Evolutionary conservation across 208 protist genomes (phyloP), one percentile per base, ranked within the genome.

Genomic region (Acanthamoeba sp.): DNA sequence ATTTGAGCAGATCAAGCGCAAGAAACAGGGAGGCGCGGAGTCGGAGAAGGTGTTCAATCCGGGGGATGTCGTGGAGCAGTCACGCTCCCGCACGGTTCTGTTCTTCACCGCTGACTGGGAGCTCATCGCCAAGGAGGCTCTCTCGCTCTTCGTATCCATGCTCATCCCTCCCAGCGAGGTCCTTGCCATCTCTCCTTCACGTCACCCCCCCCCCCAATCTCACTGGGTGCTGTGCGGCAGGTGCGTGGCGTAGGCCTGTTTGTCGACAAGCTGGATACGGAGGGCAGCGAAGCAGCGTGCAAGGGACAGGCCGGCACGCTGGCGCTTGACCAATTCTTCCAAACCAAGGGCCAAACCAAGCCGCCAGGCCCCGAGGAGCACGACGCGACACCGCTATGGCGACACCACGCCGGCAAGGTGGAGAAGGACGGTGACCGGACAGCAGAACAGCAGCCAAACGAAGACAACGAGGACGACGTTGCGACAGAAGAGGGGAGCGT

Each of bases 41-140:
- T 90, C 84, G 24, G 57, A 71, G 29, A 90, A 90, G 36, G 84
- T 90, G 22, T 90, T 90, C 34, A 90, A 90, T n/a, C 84, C 84
- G 40, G 84, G 84, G 2, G 84, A 90, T 22, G 29, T 90, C n/a
- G n/a, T 36, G 34, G 84, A 90, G 32, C 32, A 50, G 29, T 90
- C 84, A 1, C 84, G 84, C 16, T 90, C 84, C 22, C 57, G 84
- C 2, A 69, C 57, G 34, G 2, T 90, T 16, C 84, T 45, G 3
- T 45, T 66, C 55, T 69, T 71, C 52, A 62, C 48, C 20, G 84
- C 10, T 27, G 55, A 90, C 24, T 16, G 20, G 22, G 55, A 62
- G 48, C 7, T 69, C 18, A 90, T 90, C 16, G 84, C 48, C 40
- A 62, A 69, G 14, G 55, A 90, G 36, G 84, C 84, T 4, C 57